Conservation (phyloP, 331 rosid species). For the Rhamnella rubrinervis region DNA sequence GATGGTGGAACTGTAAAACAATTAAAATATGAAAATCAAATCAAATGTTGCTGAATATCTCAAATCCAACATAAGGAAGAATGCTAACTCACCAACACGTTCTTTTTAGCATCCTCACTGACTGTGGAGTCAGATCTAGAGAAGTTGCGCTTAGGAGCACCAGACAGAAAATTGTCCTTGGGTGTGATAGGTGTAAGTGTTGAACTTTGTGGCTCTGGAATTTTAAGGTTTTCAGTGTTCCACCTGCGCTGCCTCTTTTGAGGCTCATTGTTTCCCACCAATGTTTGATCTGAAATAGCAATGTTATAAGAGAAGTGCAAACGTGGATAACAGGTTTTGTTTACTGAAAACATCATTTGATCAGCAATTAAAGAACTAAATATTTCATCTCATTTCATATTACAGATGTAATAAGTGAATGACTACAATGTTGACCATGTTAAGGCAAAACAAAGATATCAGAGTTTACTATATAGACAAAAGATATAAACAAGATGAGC, state of each 20-base stretch:
- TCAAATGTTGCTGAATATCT: neutral
- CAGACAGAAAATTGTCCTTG: conserved; percentile 46
- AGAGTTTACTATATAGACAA: no score
- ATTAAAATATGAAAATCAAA: conserved; percentile 17
- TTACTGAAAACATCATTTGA: neutral
- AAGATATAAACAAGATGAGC: no score
- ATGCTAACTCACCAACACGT: conserved; percentile 75
- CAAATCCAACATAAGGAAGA: conserved; percentile 5
- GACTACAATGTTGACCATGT: no score
- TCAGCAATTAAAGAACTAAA: neutral
- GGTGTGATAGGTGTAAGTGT: conserved; percentile 53
- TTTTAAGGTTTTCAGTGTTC: conserved; percentile 65
- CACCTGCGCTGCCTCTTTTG: conserved; percentile 90
- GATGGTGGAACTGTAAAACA: conserved; percentile 80
- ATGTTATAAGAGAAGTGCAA: conserved; percentile 15
- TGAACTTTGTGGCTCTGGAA: conserved; percentile 55
- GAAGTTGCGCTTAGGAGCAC: conserved; percentile 52
- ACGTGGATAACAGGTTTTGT: neutral
- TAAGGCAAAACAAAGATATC: no score
- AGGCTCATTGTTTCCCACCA: conserved; percentile 66
- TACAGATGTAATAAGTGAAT: neutral
- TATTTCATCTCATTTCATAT: neutral
- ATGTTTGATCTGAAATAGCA: conserved; percentile 51
- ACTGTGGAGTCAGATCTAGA: conserved; percentile 71
- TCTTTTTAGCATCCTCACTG: conserved; percentile 66